These are phyloP conservation scores for Aspergillus homomorphus DNA, from an alignment of 495 filamentous ascomycete genomes.

Conservation along the genomic window DNA sequence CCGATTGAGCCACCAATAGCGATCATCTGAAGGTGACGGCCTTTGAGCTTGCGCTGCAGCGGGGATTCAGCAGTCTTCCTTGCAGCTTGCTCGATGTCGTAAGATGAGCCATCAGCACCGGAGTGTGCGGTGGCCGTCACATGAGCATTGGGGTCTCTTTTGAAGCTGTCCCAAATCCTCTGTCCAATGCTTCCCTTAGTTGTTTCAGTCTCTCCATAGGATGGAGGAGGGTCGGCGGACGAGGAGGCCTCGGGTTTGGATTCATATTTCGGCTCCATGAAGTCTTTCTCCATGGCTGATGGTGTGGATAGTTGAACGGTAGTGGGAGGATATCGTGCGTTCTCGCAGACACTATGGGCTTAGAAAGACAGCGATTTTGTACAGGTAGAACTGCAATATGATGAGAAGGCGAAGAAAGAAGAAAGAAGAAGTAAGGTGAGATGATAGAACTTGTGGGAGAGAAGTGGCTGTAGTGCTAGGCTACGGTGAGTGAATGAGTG, in stretches of 20 bases:
- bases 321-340: not conserved
- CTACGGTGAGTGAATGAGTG: not conserved
- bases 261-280: conserved; percentile 11
- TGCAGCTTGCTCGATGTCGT: conserved; percentile 73
- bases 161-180: conserved; percentile 74
- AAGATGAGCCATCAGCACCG: conserved; percentile 60
- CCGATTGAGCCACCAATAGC: conserved; percentile 94
- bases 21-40: conserved; percentile 93
- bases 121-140: conserved; percentile 53
- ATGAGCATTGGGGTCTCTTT: conserved; percentile 66
- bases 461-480: not conserved
- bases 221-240: conserved; percentile 27
- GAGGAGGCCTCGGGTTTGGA: conserved; percentile 27
- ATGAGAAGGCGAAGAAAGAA: not conserved
- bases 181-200: conserved; percentile 33
- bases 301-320: not conserved
- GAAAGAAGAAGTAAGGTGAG: not conserved
- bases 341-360: not conserved
- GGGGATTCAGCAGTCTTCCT: conserved; percentile 72
- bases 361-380: not conserved
- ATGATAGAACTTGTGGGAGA: not conserved
- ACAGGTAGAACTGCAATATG: not conserved
- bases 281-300: conserved; percentile 40
- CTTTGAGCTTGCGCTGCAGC: conserved; percentile 73
- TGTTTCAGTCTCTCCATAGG: conserved; percentile 40